Evolutionary conservation across 306 rosid genomes (phyloP).

Genomic region (Medicago ruthenica): DNA sequence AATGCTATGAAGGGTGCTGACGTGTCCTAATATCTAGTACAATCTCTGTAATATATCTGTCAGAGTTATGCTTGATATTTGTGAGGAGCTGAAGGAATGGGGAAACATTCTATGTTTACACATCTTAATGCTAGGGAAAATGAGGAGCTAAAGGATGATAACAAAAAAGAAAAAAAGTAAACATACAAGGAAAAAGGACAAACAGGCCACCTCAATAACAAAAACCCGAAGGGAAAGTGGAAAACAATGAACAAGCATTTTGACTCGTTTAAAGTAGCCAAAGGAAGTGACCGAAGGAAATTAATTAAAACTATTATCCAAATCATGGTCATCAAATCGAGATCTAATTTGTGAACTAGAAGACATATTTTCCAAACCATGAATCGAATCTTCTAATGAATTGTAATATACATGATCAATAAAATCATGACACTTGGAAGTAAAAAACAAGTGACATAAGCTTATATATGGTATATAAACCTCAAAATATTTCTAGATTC

Average conservation of each 20-base stretch:
- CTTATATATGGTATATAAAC: background rate
- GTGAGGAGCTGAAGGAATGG: background rate
- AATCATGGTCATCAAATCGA: too few relatives aligned
- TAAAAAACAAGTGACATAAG: background rate
- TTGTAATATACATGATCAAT: background rate
- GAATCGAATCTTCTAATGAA: background rate
- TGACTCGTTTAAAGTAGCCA: too few relatives aligned
- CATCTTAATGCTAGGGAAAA: too few relatives aligned
- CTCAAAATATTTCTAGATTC: background rate
- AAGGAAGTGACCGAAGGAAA: too few relatives aligned
- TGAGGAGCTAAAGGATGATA: background rate
- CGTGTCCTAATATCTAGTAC: background rate
- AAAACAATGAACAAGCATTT: too few relatives aligned
- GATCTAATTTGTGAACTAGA: too few relatives aligned
- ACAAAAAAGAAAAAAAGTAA: background rate
- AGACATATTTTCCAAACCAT: too few relatives aligned
- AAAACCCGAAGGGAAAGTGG: too few relatives aligned
- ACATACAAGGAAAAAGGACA: background rate
- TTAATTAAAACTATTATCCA: too few relatives aligned
- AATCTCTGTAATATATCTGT: too few relatives aligned
- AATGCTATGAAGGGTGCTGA: background rate
- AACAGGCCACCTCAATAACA: background rate
- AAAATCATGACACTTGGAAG: background rate
- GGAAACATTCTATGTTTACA: too few relatives aligned
- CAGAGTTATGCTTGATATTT: slow-evolving; percentile 22